Evolutionary conservation across 371 early-diverging fungal species (phyloP).

Genomic region (Mycotypha africana): DNA sequence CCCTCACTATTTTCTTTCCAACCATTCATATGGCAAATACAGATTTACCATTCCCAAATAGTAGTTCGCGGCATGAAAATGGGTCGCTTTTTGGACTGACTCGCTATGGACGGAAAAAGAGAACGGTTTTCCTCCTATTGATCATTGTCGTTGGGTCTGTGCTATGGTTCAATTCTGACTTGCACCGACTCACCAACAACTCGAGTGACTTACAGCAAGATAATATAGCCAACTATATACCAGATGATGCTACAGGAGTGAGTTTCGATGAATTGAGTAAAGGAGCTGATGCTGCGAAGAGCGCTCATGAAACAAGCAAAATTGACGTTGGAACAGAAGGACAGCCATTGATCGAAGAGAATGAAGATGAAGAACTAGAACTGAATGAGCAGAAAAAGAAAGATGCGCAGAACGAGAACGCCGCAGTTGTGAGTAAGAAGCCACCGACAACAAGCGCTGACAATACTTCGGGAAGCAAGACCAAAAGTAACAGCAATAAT

Average conservation of each 20-base stretch:
- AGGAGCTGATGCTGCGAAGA: neutral
- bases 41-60: constrained; percentile 20
- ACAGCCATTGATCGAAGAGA: neutral
- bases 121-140: constrained; percentile 9
- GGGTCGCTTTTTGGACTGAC: constrained; percentile 6
- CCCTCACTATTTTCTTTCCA: neutral
- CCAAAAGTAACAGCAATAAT: neutral
- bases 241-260: constrained; percentile 1
- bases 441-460: no score
- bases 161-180: constrained; percentile 18
- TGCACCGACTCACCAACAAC: constrained; percentile 1
- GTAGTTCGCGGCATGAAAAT: constrained; percentile 5
- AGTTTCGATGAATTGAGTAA: constrained; percentile 1
- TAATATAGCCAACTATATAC: neutral
- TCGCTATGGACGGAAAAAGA: constrained; percentile 12
- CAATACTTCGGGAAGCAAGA: neutral
- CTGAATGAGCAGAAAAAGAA: no score
- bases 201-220: no score
- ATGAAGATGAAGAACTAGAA: neutral
- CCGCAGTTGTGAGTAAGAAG: no score
- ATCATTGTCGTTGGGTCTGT: constrained; percentile 10
- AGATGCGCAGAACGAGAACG: no score
- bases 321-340: constrained; percentile 3
- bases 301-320: neutral
- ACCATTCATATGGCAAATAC: constrained; percentile 8